A percentile compares a stretch with the other conserved stretches of the same genome.
phyloP scores from a whole-genome alignment of 352 stramenopile species.

The Phytophthora kernoviae region DNA sequence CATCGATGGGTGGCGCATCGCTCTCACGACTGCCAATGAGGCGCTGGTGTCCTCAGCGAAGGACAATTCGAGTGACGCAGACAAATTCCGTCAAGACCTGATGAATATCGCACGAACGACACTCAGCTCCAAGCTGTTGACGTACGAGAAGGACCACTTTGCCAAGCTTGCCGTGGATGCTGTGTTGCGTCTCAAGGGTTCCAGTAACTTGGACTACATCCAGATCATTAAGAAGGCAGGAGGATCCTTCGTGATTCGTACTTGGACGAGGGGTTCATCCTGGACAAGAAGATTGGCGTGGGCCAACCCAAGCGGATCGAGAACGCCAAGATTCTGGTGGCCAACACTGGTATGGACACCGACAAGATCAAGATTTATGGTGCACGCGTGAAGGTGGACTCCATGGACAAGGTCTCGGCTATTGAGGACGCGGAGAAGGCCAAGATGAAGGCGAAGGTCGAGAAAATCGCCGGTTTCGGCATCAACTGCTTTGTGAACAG shows the following conservation, averaged over 20 bases:
- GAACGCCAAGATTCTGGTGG: slow-evolving; percentile 99
- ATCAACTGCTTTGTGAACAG: slow-evolving; percentile 99
- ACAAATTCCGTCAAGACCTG: slow-evolving; percentile 95
- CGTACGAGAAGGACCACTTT: slow-evolving; percentile 98
- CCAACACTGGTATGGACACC: slow-evolving; percentile 99
- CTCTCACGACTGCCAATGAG: slow-evolving; percentile 87
- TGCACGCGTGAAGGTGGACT: slow-evolving; percentile 97
- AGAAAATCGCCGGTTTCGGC: slow-evolving; percentile 98
- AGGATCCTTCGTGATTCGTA: slow-evolving; percentile 97
- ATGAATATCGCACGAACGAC: slow-evolving; percentile 98
- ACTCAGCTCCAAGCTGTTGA: slow-evolving; percentile 98
- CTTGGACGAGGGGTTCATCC: slow-evolving; percentile 98
- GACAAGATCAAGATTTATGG: slow-evolving; percentile 99
- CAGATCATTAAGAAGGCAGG: slow-evolving; percentile 99
- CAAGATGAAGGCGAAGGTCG: slow-evolving; percentile 98
- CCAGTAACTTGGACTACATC: slow-evolving; percentile 98
- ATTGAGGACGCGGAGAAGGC: slow-evolving; percentile 99
- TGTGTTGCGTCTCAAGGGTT: slow-evolving; percentile 95
- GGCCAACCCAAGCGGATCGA: slow-evolving; percentile 97
- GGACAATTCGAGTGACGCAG: slow-evolving; percentile 80
- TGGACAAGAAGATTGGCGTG: slow-evolving; percentile 97
- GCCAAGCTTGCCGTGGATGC: slow-evolving; percentile 95
- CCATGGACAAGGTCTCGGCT: slow-evolving; percentile 98
- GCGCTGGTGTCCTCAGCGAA: slow-evolving; percentile 88
- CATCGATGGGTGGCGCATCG: slow-evolving; percentile 97